These are phyloP conservation scores for Hyaloperonospora brassicae DNA, from an alignment of 352 stramenopile species.

Conservation along the genomic window DNA sequence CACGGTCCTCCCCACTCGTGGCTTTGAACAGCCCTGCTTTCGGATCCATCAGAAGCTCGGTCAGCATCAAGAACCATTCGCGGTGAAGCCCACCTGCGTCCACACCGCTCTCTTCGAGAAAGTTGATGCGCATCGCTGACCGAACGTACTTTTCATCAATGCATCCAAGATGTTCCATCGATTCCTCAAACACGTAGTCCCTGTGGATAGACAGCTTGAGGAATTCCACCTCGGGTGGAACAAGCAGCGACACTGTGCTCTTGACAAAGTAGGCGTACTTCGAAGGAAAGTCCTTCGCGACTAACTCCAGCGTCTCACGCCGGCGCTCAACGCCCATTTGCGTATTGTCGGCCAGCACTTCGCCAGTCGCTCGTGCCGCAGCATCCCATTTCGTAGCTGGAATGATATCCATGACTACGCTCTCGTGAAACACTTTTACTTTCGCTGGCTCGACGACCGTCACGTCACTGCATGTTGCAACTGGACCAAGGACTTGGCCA, in stretches of 20 bases:
- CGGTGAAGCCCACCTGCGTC: constrained; percentile 82
- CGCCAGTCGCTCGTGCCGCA: constrained; percentile 22
- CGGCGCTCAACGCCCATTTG: constrained; percentile 27
- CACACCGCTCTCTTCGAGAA: constrained; percentile 69
- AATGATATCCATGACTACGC: constrained; percentile 33
- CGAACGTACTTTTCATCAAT: constrained; percentile 48
- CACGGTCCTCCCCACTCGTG: constrained; percentile 43
- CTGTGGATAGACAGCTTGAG: constrained; percentile 43
- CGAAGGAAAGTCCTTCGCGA: constrained; percentile 34
- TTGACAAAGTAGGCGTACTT: constrained; percentile 50
- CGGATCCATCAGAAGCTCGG: constrained; percentile 42
- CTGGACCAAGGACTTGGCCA: constrained; percentile 14
- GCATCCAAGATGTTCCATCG: constrained; percentile 48
- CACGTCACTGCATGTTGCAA: constrained; percentile 22
- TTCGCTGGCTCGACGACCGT: constrained; percentile 25
- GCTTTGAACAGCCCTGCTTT: constrained; percentile 45
- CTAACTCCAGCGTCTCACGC: constrained; percentile 31
- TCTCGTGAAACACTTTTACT: constrained; percentile 28
- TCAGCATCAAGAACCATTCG: constrained; percentile 85
- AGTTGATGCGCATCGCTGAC: constrained; percentile 71
- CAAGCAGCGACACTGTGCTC: constrained; percentile 26
- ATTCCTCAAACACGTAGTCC: constrained; percentile 55
- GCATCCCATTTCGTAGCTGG: constrained; percentile 31
- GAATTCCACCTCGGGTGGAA: constrained; percentile 36
- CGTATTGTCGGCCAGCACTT: constrained; percentile 24